Evolutionary conservation across 108 stramenopile genomes (phyloP).

Genomic region (Cyclotella cryptica): DNA sequence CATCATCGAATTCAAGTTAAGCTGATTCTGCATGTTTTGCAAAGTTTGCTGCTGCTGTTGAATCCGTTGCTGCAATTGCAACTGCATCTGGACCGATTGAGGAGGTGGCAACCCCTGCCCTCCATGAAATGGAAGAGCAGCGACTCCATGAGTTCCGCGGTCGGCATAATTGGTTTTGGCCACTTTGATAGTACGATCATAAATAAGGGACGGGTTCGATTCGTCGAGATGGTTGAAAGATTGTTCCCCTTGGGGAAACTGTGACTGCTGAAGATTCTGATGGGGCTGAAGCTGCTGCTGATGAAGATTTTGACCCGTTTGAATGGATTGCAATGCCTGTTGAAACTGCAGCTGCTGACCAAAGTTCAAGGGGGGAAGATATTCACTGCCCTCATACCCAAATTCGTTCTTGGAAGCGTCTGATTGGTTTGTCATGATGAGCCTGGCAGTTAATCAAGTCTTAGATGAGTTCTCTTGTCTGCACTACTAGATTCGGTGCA

Average conservation of each 20-base stretch:
- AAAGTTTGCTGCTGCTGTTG: constrained; percentile 28
- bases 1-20: constrained; percentile 39
- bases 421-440: constrained; percentile 8
- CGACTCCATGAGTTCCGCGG: constrained; percentile 62
- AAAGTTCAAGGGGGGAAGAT: constrained; percentile 3
- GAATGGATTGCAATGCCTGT: not conserved
- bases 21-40: constrained; percentile 22
- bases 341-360: constrained; percentile 16
- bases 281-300: constrained; percentile 7
- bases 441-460: not conserved
- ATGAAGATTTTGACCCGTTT: constrained; percentile 1
- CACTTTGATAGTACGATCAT: constrained; percentile 59
- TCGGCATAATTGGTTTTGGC: constrained; percentile 62
- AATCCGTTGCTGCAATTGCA: constrained; percentile 43
- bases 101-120: not conserved
- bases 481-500: too few relatives aligned
- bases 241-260: not conserved
- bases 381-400: constrained; percentile 1
- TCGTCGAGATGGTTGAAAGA: constrained; percentile 1
- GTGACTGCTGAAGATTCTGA: constrained; percentile 11
- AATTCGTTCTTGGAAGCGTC: not conserved
- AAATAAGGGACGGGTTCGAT: constrained; percentile 35
- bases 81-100: constrained; percentile 22
- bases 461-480: not conserved
- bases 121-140: constrained; percentile 3